Conservation (phyloP, 257 asterid species). For the Solanum etuberosum region DNA sequence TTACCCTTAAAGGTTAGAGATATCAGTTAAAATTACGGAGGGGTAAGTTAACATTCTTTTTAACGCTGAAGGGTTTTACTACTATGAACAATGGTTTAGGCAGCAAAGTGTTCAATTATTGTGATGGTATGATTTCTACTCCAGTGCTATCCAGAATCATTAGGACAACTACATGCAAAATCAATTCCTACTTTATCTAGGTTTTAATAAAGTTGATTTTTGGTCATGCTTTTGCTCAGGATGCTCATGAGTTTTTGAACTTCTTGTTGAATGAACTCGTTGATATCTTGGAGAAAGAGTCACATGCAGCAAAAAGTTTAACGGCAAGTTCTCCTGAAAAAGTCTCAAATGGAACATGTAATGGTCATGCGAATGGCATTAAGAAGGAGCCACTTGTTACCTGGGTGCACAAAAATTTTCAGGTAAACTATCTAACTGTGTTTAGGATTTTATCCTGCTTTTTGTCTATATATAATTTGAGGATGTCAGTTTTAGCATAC, state of each 20-base stretch:
- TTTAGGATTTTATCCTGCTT: not conserved
- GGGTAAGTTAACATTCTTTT: not conserved
- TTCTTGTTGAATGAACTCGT: slow-evolving; percentile 72
- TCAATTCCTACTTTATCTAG: not conserved
- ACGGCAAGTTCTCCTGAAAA: slow-evolving; percentile 21
- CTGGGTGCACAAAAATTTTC: slow-evolving; percentile 89
- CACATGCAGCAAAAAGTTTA: slow-evolving; percentile 30
- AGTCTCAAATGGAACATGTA: slow-evolving; percentile 37
- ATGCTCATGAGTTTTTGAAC: slow-evolving; percentile 91
- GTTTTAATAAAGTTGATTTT: not conserved
- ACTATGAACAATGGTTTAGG: not conserved
- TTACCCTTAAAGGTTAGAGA: not conserved
- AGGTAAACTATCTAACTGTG: slow-evolving; percentile 29
- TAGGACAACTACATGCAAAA: not conserved
- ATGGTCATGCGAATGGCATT: slow-evolving; percentile 37
- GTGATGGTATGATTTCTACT: not conserved
- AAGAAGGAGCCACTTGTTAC: slow-evolving; percentile 55
- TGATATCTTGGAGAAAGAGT: slow-evolving; percentile 83
- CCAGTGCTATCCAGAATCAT: not conserved
- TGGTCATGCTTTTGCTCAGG: slow-evolving; percentile 30
- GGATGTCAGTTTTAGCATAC: not conserved
- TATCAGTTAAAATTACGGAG: not conserved
- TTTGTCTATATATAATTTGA: not conserved
- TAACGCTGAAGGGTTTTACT: not conserved
- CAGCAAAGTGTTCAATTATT: not conserved